These are phyloP conservation scores for Globisporangium okanoganense DNA, from an alignment of 352 stramenopile species.

Conservation along the genomic window DNA sequence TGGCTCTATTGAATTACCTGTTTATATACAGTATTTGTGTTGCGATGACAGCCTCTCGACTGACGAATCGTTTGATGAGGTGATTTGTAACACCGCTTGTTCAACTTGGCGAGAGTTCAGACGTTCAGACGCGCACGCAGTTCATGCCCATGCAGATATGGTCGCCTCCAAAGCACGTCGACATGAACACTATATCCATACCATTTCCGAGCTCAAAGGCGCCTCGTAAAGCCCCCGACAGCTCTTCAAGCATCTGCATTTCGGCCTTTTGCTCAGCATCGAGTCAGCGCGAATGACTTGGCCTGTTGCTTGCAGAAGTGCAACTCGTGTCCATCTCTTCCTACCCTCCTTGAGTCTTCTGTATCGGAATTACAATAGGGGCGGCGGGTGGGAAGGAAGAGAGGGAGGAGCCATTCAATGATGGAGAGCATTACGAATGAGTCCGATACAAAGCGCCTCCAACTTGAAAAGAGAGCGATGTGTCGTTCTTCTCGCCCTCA, in stretches of 20 bases:
- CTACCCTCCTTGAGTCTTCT: not conserved
- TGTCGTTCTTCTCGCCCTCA: not conserved
- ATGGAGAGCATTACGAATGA: too few relatives aligned
- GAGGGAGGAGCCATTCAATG: not conserved
- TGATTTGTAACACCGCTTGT: constrained; percentile 1
- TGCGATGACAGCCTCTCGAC: not conserved
- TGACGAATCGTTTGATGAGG: not conserved
- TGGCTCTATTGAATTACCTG: not conserved
- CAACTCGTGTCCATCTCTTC: not conserved
- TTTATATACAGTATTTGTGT: not conserved
- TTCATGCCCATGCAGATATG: not conserved
- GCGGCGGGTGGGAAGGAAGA: not conserved
- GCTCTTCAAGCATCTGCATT: not conserved
- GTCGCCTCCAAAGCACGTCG: too few relatives aligned
- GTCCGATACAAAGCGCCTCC: too few relatives aligned
- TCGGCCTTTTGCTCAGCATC: not conserved
- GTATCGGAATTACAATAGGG: not conserved
- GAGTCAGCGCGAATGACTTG: constrained; percentile 4
- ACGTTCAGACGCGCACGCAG: too few relatives aligned
- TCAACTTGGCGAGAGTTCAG: not conserved
- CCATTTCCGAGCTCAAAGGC: too few relatives aligned
- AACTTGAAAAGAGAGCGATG: not conserved
- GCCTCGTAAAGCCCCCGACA: too few relatives aligned
- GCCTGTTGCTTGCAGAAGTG: constrained; percentile 2
- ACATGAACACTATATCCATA: not conserved